Percentiles rank a stretch among this genome's conserved stretches.
Evolutionary conservation across 805 yeast genomes (phyloP).

Genomic region (Yamadazyma takamatsuzukensis): DNA sequence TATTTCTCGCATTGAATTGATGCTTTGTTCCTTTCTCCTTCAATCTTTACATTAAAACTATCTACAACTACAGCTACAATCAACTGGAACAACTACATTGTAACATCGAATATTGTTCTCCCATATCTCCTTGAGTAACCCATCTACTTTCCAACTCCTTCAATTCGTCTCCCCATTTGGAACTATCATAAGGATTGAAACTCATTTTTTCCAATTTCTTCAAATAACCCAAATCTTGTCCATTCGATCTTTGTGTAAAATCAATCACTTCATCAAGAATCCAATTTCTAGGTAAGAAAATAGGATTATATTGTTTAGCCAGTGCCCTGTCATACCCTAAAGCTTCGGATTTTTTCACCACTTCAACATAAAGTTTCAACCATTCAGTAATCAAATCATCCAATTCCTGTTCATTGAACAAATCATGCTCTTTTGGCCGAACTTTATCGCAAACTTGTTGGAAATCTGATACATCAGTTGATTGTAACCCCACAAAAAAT

Average conservation of each 20-base stretch:
- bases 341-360: constrained; percentile 37
- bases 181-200: constrained; percentile 64
- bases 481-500: constrained; percentile 67
- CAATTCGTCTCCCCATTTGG: constrained; percentile 63
- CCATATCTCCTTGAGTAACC: constrained; percentile 48
- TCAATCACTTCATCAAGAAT: constrained; percentile 79
- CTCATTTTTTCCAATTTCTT: constrained; percentile 68
- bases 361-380: constrained; percentile 46
- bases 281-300: constrained; percentile 82
- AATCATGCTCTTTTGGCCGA: constrained; percentile 5
- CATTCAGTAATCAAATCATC: constrained; percentile 43
- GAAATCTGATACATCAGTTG: constrained; percentile 5
- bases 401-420: constrained; percentile 32
- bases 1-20: too few relatives aligned
- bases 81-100: constrained; percentile 71
- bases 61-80: too few relatives aligned
- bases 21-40: too few relatives aligned
- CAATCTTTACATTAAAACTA: too few relatives aligned
- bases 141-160: constrained; percentile 58
- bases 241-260: constrained; percentile 47
- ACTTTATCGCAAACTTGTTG: constrained; percentile 1
- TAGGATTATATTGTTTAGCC: constrained; percentile 53
- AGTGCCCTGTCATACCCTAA: constrained; percentile 24
- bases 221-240: constrained; percentile 47
- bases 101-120: constrained; percentile 53